phyloP scores from a whole-genome alignment of 495 filamentous ascomycete genomes.

The Penicillium psychrofluorescens region DNA sequence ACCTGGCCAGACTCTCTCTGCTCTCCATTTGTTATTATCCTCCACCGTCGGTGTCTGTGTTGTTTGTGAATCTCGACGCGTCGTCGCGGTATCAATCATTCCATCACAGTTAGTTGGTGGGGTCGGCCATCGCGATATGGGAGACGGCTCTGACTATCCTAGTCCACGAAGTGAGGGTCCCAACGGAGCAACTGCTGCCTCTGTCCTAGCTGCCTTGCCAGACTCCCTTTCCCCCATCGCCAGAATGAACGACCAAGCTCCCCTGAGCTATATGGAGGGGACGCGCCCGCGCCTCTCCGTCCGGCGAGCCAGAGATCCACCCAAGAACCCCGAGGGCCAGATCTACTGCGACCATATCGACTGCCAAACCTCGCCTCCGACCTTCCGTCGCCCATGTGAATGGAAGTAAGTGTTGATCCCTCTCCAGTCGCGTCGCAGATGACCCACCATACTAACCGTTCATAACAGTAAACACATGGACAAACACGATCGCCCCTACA shows the following conservation, averaged over 20 bases:
- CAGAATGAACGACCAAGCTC: conserved; percentile 35
- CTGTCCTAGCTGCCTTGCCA: conserved; percentile 32
- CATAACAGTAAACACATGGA: conserved; percentile 82
- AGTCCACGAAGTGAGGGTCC: conserved; percentile 45
- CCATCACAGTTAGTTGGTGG: conserved; percentile 23
- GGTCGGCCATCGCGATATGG: conserved; percentile 34
- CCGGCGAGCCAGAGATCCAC: conserved; percentile 47
- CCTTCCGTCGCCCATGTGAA: conserved; percentile 78
- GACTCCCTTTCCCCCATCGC: conserved; percentile 29
- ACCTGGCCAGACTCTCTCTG: background rate
- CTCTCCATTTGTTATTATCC: background rate
- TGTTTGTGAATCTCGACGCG: conserved; percentile 13
- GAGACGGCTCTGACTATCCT: conserved; percentile 46
- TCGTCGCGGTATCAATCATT: conserved; percentile 16
- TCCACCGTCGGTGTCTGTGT: background rate
- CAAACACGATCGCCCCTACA: conserved; percentile 89
- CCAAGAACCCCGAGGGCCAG: conserved; percentile 58
- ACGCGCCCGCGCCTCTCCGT: conserved; percentile 39
- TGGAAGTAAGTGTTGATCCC: conserved; percentile 63
- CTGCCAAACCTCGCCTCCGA: conserved; percentile 47
- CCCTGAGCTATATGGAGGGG: conserved; percentile 33
- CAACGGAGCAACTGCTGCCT: conserved; percentile 27
- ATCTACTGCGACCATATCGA: conserved; percentile 60
- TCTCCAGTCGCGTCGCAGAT: background rate
- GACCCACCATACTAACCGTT: conserved; percentile 10